A percentile compares a stretch with the other conserved stretches of the same genome.
phyloP scores from a whole-genome alignment of 805 yeast species.

The Candida ipomoeae region DNA sequence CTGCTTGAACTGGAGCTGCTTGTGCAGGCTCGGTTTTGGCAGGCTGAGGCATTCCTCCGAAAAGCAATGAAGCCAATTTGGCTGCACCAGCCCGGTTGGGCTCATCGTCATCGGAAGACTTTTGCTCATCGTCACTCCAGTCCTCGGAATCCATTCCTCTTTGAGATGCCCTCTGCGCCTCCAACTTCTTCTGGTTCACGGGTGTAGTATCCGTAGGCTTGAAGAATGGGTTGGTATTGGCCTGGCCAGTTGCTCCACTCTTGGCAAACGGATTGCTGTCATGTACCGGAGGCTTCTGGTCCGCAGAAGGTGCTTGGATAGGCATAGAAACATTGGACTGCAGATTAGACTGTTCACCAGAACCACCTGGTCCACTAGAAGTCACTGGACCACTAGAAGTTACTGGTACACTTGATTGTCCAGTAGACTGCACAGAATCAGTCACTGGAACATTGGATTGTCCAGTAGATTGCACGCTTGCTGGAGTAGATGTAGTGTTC shows the following conservation, averaged over 20 bases:
- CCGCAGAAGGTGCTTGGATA: too few relatives aligned
- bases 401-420: background rate
- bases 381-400: background rate
- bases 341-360: too few relatives aligned
- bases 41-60: slow-evolving; percentile 48
- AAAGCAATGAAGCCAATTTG: slow-evolving; percentile 49
- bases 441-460: background rate
- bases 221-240: slow-evolving; percentile 54
- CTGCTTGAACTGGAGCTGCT: background rate
- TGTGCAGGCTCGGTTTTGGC: slow-evolving; percentile 1
- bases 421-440: background rate
- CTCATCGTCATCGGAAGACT: slow-evolving; percentile 46
- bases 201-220: slow-evolving; percentile 36
- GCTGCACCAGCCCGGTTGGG: slow-evolving; percentile 53
- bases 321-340: too few relatives aligned
- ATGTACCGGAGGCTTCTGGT: slow-evolving; percentile 2
- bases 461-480: too few relatives aligned
- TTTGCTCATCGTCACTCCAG: slow-evolving; percentile 45
- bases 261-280: slow-evolving; percentile 50
- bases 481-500: too few relatives aligned
- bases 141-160: slow-evolving; percentile 48
- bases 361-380: background rate
- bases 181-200: slow-evolving; percentile 56
- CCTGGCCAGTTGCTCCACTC: slow-evolving; percentile 1
- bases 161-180: slow-evolving; percentile 70